Base-by-base conservation (phyloP, 2,329 filamentous ascomycete species). In the Orbilia oligospora region DNA sequence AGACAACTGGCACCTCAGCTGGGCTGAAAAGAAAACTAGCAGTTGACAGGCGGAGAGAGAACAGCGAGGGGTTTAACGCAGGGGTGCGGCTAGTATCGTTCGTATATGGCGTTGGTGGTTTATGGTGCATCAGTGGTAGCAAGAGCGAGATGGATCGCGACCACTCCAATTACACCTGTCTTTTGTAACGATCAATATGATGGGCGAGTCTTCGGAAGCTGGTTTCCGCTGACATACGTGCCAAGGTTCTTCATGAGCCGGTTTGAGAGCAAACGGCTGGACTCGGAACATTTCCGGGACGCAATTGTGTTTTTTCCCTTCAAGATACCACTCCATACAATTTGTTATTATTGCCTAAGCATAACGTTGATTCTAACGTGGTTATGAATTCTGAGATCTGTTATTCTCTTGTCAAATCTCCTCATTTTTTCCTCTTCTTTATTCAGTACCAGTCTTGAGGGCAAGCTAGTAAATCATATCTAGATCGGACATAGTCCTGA, bases 261-360 rank as follows among this genome's bases (percentile, higher is more conserved):
- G 56, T 61, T 61, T 61, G 33, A 61, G 56, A 61, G 36, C 53
- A 58, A 58, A 58, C 56, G 10, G 36, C 10, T 61, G 56, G 16
- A 2, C 56, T 14, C 18, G 53, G 56, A 61, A 61, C 10, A 16
- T 61, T 27, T 44, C 22, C 36, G 36, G 0, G 18, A n/a, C 10
- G 12, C 5, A 22, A 24, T 61, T 61, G 20, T 44, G 36, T 61
- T 61, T 61, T 38, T 36, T 36, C 16, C 16, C 5, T 58, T 38
- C 10, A 44, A 61, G 56, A 61, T 61, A 61, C 56, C 56, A 61
- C 33, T 24, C 30, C 33, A 22, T 41, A 20, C 53, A 22, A 20
- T 55, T 33, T 44, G 5, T 27, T 24, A 22, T n/a, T n/a, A 14
- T 30, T 53, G 20, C 6, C 24, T 61, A 33, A 20, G 41, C 56